Evolutionary conservation across 179 eudicot species (phyloP), one percentile per base, ranked within the genome.

Genomic region (Actinidia chinensis): DNA sequence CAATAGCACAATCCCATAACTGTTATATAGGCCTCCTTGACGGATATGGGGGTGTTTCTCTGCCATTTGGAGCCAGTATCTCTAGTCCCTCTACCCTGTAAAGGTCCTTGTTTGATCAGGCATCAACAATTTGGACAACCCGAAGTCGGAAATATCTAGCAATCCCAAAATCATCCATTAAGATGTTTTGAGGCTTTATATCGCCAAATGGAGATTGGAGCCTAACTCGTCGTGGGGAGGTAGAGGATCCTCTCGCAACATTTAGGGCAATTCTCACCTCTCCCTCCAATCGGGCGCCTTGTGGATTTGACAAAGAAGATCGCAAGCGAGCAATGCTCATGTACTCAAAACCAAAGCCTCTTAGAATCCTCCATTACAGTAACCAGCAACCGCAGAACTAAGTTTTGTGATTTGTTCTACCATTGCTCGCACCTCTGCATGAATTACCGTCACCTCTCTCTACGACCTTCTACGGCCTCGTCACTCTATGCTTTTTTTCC

Each of bases 31-130:
- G 40, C 40, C 40, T 36, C 40, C 40, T 36, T 36, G 40, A 36
- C 40, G 40, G 40, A 36, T 36, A 36, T 36, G 40, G 40, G 40
- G 40, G 40, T 36, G 40, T 36, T 36, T 36, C 40, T 36, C 40
- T 36, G 40, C 90, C 90, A 89, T 68, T 89, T 8, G 90, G 87
- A 15, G 90, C 90, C 28, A 89, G 18, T 89, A 89, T 46, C 90
- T 78, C 80, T 84, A 10, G 92, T 89, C 7, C 76, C 76, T 36
- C 40, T 36, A 3, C 40, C 40, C 40, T 36, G 40, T 36, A 13
- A 66, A 56, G 40, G 58, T 58, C 40, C 66, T 66, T 4, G 76
- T 74, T 11, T 40, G 36, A 8, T 66, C 43, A 20, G 20, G 67
- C 56, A 3, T 0, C 0, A 74, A 9, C 8, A 36, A 20, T 58